A percentile compares a stretch with the other conserved stretches of the same genome.
These are phyloP conservation scores for Flaveria robusta DNA, from an alignment of 129 eudicot species.

Conservation along the genomic window DNA sequence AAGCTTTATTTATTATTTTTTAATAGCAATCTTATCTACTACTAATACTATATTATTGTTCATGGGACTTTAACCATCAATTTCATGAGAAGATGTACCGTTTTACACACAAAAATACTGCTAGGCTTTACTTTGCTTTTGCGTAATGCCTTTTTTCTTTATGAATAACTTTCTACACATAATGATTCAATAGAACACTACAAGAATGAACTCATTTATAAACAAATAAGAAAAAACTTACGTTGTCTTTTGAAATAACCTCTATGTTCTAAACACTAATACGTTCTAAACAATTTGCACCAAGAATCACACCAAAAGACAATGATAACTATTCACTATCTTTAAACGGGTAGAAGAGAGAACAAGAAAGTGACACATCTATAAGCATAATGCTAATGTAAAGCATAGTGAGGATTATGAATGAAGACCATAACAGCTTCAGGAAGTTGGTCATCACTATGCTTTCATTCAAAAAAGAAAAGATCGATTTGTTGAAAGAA, in stretches of 20 bases:
- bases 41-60: too few relatives aligned
- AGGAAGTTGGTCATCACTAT: constrained; percentile 32
- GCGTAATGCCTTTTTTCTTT: too few relatives aligned
- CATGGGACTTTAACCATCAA: too few relatives aligned
- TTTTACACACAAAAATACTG: too few relatives aligned
- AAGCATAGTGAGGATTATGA: constrained; percentile 34
- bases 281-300: not conserved
- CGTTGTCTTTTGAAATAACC: not conserved
- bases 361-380: not conserved
- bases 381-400: constrained; percentile 32
- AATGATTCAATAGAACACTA: too few relatives aligned
- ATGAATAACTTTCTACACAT: too few relatives aligned
- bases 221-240: too few relatives aligned
- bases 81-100: too few relatives aligned
- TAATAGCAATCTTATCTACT: too few relatives aligned
- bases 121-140: too few relatives aligned
- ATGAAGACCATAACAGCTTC: constrained; percentile 23
- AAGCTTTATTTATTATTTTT: too few relatives aligned
- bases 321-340: not conserved
- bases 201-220: too few relatives aligned
- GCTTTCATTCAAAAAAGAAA: constrained; percentile 38
- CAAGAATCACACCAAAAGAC: not conserved
- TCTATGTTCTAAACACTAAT: not conserved
- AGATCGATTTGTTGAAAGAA: constrained; percentile 44
- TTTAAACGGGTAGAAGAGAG: not conserved